phyloP scores from a whole-genome alignment of 1,139 yeast genomes.

The Blastobotrys aristatus region DNA sequence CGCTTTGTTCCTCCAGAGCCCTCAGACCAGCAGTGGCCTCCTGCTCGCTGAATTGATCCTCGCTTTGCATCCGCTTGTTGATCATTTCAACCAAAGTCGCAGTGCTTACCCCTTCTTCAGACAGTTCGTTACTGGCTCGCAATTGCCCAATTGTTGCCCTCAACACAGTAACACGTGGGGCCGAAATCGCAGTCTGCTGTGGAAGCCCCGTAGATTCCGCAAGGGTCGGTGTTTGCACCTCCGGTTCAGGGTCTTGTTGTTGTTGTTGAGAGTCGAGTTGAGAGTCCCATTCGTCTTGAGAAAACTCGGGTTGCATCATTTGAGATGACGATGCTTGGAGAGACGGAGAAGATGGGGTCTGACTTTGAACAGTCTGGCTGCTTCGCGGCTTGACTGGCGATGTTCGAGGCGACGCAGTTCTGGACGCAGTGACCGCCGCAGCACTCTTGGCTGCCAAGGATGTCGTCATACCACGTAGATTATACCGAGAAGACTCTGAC shows the following conservation, averaged over 20 bases:
- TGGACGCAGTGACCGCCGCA: slow-evolving; percentile 8
- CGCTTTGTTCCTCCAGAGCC: slow-evolving; percentile 35
- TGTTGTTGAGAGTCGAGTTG: slow-evolving; percentile 18
- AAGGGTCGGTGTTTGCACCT: slow-evolving; percentile 19
- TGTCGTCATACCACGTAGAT: neutral
- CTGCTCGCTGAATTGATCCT: slow-evolving; percentile 33
- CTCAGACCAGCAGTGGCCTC: slow-evolving; percentile 37
- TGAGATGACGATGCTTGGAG: slow-evolving; percentile 20
- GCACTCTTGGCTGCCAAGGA: slow-evolving; percentile 5
- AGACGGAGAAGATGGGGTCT: slow-evolving; percentile 13
- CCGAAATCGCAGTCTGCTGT: slow-evolving; percentile 23
- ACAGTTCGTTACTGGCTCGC: slow-evolving; percentile 29
- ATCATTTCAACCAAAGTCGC: slow-evolving; percentile 30
- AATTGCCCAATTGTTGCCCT: slow-evolving; percentile 32
- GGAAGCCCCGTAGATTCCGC: slow-evolving; percentile 14
- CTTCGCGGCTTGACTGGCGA: slow-evolving; percentile 6
- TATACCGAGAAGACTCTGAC: no score
- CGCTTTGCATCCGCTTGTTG: slow-evolving; percentile 33
- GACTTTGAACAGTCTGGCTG: no score
- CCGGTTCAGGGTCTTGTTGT: slow-evolving; percentile 13
- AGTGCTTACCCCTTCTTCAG: slow-evolving; percentile 26
- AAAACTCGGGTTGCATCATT: slow-evolving; percentile 14
- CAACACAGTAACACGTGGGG: slow-evolving; percentile 31
- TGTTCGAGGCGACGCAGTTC: slow-evolving; percentile 1
- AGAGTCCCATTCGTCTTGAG: slow-evolving; percentile 27